Conservation (phyloP, 2,329 filamentous ascomycete species). For the Chaetomium sp. region DNA sequence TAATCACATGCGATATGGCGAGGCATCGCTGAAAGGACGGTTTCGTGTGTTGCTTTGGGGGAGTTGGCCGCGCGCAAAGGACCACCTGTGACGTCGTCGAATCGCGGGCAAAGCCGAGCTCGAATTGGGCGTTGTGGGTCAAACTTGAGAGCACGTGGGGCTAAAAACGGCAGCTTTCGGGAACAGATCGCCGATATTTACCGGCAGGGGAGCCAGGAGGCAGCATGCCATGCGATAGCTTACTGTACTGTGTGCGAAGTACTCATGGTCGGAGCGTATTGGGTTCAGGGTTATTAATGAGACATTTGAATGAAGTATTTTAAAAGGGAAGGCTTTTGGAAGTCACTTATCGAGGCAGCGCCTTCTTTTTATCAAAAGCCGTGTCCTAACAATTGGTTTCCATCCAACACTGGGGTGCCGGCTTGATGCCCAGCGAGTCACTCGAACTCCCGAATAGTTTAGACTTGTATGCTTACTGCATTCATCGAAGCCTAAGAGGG, state of each 20-base stretch:
- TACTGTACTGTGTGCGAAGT: no score
- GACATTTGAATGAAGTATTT: no score
- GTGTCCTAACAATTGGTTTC: no score
- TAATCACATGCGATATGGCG: conserved; percentile 14
- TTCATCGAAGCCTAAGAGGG: conserved; percentile 30
- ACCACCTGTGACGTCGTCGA: conserved; percentile 18
- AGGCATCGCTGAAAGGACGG: background rate
- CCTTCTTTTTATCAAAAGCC: no score
- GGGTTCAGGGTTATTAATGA: no score
- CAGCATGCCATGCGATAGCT: no score
- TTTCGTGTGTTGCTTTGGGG: background rate
- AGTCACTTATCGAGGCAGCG: no score
- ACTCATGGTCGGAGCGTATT: no score
- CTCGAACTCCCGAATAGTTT: background rate
- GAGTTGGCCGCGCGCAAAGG: background rate
- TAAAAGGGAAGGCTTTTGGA: no score
- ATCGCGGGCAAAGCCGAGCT: background rate
- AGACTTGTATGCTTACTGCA: conserved; percentile 28
- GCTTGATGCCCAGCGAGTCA: no score
- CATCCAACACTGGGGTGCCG: no score
- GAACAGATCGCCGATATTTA: conserved; percentile 11
- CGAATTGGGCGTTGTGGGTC: no score
- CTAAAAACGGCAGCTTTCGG: background rate
- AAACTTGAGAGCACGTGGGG: background rate
- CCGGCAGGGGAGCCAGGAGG: background rate